Evolutionary conservation across 306 rosid genomes (phyloP), one percentile per base, ranked within the genome.

Genomic region (Fragaria nilgerrensis): DNA sequence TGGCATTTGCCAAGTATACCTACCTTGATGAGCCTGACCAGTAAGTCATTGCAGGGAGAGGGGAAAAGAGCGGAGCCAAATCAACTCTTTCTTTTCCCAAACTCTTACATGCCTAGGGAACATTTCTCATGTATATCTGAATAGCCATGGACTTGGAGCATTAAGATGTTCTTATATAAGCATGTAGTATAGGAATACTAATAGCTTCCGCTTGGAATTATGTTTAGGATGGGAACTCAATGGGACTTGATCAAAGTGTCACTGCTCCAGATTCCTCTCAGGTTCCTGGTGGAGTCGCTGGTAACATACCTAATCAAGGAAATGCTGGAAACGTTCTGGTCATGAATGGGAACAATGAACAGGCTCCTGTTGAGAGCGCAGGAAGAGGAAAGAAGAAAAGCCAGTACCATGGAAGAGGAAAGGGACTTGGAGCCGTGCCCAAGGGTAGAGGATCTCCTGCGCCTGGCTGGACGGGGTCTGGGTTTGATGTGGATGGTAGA

Each of bases 401-500:
- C 47, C 92, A 86, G 84, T 79, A 85, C 70, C 97, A 89, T 50
- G 82, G 88, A 68, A 90, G 89, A 85, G 98, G 96, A 82, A 94
- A 81, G 83, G 97, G 95, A 87, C 82, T 90, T 43, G 98, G 96
- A 63, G 97, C 89, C 16, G 88, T 86, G 83, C 79, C 94, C 36
- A 91, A 89, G 82, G 91, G 96, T 56, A 92, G 92, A 79, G 85
- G 83, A 86, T 62, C 96, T 82, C 76, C 88, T 11, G 86, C 82
- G 44, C 81, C 94, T 73, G 98, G 93, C 49, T 94, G 97, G 96
- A 92, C 96, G 37, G 98, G 97, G 37, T 85, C 98, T 59, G 98
- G 97, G 74, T 94, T 94, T 82, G 95, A 92, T 63, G 98, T 88
- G 72, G 93, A 90, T 83, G 89, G 95, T 75, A 87, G 89, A 82